phyloP scores from a whole-genome alignment of 192 early-diverging fungal species.

The Tieghemiomyces parasiticus region DNA sequence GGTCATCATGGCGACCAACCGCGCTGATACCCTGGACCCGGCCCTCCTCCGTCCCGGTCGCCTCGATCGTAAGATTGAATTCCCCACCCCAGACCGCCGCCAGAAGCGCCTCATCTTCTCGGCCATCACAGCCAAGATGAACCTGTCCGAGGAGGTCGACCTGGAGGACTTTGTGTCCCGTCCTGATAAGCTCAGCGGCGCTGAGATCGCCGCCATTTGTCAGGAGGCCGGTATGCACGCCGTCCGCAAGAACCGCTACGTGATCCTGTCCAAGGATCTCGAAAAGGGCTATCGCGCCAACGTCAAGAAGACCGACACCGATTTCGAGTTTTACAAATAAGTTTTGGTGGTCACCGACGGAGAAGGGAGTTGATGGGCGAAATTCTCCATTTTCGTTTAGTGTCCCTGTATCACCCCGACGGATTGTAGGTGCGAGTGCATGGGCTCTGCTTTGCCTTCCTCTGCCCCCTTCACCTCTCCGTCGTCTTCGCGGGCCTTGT shows the following conservation, averaged over 20 bases:
- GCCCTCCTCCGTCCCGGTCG: conserved; percentile 93
- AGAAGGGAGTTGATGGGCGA: too few species aligned
- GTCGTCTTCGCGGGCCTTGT: too few species aligned
- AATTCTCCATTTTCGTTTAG: too few species aligned
- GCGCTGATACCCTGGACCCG: conserved; percentile 93
- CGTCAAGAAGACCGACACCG: conserved; percentile 89
- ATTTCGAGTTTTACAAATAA: conserved; percentile 95
- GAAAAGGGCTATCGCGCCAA: conserved; percentile 94
- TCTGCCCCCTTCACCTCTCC: too few species aligned
- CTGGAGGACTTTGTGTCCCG: conserved; percentile 94
- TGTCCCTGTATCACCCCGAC: too few species aligned
- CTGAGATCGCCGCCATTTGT: conserved; percentile 95
- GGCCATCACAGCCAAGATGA: conserved; percentile 95
- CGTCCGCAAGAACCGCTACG: conserved; percentile 94
- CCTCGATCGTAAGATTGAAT: conserved; percentile 97
- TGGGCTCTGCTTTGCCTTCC: too few species aligned
- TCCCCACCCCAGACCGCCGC: conserved; percentile 92
- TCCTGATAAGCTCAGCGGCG: conserved; percentile 92
- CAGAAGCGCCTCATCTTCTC: conserved; percentile 96
- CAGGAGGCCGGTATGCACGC: conserved; percentile 98
- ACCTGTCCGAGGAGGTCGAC: conserved; percentile 94
- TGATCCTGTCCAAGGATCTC: conserved; percentile 85
- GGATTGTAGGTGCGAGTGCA: too few species aligned
- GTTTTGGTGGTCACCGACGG: background rate
- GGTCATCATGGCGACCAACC: conserved; percentile 99